Conservation (phyloP, 352 stramenopile species). For the Phytophthora sp. region DNA sequence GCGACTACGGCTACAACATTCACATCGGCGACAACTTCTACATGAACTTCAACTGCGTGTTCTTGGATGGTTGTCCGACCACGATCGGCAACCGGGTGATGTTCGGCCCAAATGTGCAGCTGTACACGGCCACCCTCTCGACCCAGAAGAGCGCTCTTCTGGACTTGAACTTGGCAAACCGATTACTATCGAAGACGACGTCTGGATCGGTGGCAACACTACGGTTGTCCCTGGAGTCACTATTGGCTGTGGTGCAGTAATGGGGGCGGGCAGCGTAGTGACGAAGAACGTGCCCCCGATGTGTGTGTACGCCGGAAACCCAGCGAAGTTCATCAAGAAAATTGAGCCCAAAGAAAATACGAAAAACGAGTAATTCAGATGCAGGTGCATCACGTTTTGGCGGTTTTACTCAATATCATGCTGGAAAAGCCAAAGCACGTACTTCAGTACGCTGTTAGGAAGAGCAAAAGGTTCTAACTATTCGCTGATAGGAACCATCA, state of each 20-base stretch:
- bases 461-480: too few species aligned
- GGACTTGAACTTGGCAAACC: slow-evolving; percentile 60
- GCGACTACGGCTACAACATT: slow-evolving; percentile 90
- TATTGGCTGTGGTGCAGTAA: slow-evolving; percentile 62
- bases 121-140: slow-evolving; percentile 82
- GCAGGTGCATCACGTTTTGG: too few species aligned
- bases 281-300: slow-evolving; percentile 73
- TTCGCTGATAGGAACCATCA: too few species aligned
- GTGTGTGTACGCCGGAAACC: slow-evolving; percentile 70
- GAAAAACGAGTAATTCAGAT: neutral
- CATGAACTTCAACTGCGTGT: slow-evolving; percentile 88
- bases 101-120: slow-evolving; percentile 69
- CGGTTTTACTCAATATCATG: neutral
- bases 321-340: slow-evolving; percentile 76
- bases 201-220: slow-evolving; percentile 80
- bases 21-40: slow-evolving; percentile 65
- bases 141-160: slow-evolving; percentile 39
- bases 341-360: slow-evolving; percentile 33
- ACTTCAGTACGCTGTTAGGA: too few species aligned
- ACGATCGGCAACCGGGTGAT: slow-evolving; percentile 75
- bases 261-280: slow-evolving; percentile 84
- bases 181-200: slow-evolving; percentile 82
- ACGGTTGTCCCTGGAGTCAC: slow-evolving; percentile 67
- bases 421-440: too few species aligned
- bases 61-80: slow-evolving; percentile 81